These are phyloP conservation scores for Gentiana macrophylla DNA, from an alignment of 257 asterid genomes.

Conservation along the genomic window DNA sequence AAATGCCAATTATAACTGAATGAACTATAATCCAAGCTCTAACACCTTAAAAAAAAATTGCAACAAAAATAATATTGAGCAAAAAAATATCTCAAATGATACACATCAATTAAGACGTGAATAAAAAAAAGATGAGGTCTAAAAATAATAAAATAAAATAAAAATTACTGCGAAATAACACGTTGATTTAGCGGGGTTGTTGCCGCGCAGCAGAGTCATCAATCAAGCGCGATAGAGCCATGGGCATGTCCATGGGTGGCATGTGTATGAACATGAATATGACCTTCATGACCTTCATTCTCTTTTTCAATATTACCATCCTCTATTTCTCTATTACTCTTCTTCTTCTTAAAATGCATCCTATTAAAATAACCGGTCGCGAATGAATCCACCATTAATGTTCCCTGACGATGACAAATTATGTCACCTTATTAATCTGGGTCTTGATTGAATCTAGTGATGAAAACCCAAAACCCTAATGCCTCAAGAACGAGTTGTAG, in stretches of 20 bases:
- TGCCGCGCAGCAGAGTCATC: slow-evolving; percentile 2
- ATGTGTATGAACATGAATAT: not conserved
- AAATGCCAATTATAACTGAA: too few species aligned
- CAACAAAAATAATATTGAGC: too few species aligned
- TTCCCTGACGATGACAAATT: not conserved
- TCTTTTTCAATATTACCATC: not conserved
- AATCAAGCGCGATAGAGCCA: not conserved
- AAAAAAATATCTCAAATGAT: too few species aligned
- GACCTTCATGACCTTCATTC: not conserved
- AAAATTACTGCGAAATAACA: slow-evolving; percentile 13
- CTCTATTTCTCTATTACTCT: not conserved
- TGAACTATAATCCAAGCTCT: too few species aligned
- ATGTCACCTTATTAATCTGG: too few species aligned
- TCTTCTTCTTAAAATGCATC: slow-evolving; percentile 1
- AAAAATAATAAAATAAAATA: too few species aligned
- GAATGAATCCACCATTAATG: slow-evolving; percentile 20
- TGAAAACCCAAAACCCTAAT: too few species aligned
- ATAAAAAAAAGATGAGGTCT: too few species aligned
- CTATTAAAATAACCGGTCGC: slow-evolving; percentile 16
- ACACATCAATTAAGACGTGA: too few species aligned
- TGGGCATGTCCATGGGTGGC: slow-evolving; percentile 8
- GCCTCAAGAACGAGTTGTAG: too few species aligned
- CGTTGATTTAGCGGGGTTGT: slow-evolving; percentile 7
- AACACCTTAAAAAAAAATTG: too few species aligned
- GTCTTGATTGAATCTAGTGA: too few species aligned